These are phyloP conservation scores for Rhododendron vialii DNA, from an alignment of 148 eudicot species.

Conservation along the genomic window DNA sequence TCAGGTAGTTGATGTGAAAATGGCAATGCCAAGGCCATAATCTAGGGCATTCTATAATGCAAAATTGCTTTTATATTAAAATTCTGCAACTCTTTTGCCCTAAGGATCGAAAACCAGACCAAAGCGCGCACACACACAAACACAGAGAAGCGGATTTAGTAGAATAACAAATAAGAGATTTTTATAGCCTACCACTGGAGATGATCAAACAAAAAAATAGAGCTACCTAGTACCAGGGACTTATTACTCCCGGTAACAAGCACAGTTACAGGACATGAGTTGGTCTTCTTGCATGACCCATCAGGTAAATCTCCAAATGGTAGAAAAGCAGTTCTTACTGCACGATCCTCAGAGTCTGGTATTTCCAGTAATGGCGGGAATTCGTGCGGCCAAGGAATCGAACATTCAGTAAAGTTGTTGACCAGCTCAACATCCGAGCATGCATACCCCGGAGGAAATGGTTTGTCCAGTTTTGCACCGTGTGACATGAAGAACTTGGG, in stretches of 20 bases:
- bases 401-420: slow-evolving; percentile 21
- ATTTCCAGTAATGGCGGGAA: slow-evolving; percentile 50
- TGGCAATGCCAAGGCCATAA: not conserved
- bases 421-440: not conserved
- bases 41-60: too few species aligned
- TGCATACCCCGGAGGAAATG: not conserved
- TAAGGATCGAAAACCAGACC: too few species aligned
- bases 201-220: too few species aligned
- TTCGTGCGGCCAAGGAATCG: slow-evolving; percentile 59
- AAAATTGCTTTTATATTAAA: too few species aligned
- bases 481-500: slow-evolving; percentile 11
- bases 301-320: slow-evolving; percentile 51
- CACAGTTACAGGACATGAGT: slow-evolving; percentile 66
- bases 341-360: slow-evolving; percentile 39
- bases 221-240: slow-evolving; percentile 60
- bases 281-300: slow-evolving; percentile 61
- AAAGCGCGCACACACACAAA: too few species aligned
- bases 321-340: slow-evolving; percentile 39
- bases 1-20: not conserved
- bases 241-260: slow-evolving; percentile 68
- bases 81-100: too few species aligned
- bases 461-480: not conserved
- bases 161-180: too few species aligned
- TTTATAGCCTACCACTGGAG: too few species aligned
- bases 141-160: too few species aligned